Base-by-base conservation (phyloP, 148 eudicot species). In the Rhododendron molle region DNA sequence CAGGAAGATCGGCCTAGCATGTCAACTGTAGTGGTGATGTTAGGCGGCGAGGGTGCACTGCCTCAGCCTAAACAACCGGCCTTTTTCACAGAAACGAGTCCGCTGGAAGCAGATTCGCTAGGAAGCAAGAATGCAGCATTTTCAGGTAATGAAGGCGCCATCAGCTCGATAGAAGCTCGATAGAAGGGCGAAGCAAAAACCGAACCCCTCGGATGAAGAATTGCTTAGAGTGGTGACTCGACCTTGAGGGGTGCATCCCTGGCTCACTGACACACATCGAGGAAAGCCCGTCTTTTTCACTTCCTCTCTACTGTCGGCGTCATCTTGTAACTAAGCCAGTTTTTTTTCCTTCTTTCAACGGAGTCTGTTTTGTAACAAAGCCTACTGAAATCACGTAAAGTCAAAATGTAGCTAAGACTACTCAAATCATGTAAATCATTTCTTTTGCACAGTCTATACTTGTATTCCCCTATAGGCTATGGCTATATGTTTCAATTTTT, bases 1-100 rank as follows among this genome's bases (percentile, higher is more conserved):
- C 83, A 43, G 6, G 83, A 81, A 56, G 88, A 88, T 20, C 81
- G 90, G 71, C 88, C 90, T 0, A 84, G 1, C 14, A 89, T 89
- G 90, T 81, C 88, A 1, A 10, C 15, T 12, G 87, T 84, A 26
- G 30, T 86, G 21, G 21, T 43, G 15, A 86, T 89, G 87, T 81
- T 89, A 72, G 76, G 78, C 5, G 76, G 65, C 7, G 87, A 89
- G 30, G 5, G 28, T 16, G 62, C 40, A 43, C n/a, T 89, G 36
- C 74, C 87, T 32, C 65, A 58, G 36, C 88, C 90, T 3, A 86
- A 81, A 65, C 85, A 43, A 18, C 90, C 90, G 0, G 88, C 82
- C 4, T 89, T 84, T 77, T 88, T 36, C 36, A 23, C 79, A 2
- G 83, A 76, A 49, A 81, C 11, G 67, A 74, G n/a, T 58, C 32